Conservation (phyloP, 257 asterid species). For the Solanum raphanifolium region DNA sequence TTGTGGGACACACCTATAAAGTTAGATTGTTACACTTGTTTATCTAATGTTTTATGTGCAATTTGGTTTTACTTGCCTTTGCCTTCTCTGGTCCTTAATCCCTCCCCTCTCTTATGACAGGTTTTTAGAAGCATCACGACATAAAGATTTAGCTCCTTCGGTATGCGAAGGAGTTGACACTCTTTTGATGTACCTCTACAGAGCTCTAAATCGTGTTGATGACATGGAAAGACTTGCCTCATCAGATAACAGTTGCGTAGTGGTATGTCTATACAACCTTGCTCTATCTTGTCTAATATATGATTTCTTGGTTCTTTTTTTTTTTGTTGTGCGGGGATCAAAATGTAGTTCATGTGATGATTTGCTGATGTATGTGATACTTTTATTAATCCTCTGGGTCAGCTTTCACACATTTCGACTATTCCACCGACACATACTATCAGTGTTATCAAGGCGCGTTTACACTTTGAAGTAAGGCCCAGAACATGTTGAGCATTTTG, state of each 20-base stretch:
- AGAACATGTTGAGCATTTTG: not conserved
- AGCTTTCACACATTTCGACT: not conserved
- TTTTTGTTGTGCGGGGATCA: not conserved
- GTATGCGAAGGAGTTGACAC: constrained; percentile 96
- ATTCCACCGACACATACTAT: not conserved
- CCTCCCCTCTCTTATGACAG: constrained; percentile 27
- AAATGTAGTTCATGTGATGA: not conserved
- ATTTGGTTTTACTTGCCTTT: not conserved
- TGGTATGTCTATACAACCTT: constrained; percentile 45
- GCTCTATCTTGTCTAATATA: not conserved
- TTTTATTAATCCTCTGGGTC: not conserved
- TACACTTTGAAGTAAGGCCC: not conserved
- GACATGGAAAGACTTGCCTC: constrained; percentile 95
- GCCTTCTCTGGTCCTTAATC: not conserved
- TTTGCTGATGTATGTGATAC: not conserved
- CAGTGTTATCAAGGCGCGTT: not conserved
- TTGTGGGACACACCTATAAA: not conserved
- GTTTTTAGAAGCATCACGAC: constrained; percentile 70
- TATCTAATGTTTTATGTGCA: not conserved
- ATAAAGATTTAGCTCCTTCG: constrained; percentile 48
- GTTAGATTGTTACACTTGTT: not conserved
- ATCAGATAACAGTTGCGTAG: constrained; percentile 76
- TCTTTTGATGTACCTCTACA: constrained; percentile 77
- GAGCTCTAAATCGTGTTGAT: constrained; percentile 65
- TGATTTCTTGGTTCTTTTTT: not conserved